Percentiles rank a stretch among this genome's conserved stretches.
Conservation (phyloP, 148 eudicot species). For the Heliosperma pusillum region DNA sequence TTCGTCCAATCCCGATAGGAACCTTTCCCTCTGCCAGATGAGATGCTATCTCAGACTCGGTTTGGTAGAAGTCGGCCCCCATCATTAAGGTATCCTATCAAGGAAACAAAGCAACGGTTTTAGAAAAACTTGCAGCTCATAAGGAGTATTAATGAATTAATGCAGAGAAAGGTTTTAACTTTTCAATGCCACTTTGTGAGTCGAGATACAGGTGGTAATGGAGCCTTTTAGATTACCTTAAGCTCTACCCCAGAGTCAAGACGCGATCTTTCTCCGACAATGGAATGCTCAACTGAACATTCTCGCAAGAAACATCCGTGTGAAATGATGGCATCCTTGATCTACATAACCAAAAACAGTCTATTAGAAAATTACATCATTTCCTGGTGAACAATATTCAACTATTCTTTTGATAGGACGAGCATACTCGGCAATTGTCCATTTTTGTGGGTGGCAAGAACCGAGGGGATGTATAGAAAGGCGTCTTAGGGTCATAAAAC, state of each 20-base stretch:
- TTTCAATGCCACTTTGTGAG: background rate
- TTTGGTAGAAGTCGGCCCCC: slow-evolving; percentile 94
- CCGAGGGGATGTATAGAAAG: slow-evolving; percentile 85
- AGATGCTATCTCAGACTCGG: slow-evolving; percentile 95
- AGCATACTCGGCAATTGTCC: slow-evolving; percentile 77
- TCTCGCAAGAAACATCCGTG: slow-evolving; percentile 96
- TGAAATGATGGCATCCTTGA: slow-evolving; percentile 88
- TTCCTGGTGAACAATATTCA: background rate
- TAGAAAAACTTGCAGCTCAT: too few relatives aligned
- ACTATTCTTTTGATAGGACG: background rate
- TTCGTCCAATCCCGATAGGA: slow-evolving; percentile 81
- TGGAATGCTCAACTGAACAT: slow-evolving; percentile 71
- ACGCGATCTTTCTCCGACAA: slow-evolving; percentile 95
- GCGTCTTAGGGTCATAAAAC: slow-evolving; percentile 92
- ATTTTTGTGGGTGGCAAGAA: slow-evolving; percentile 93
- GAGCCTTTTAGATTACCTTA: slow-evolving; percentile 38
- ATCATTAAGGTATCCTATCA: slow-evolving; percentile 82
- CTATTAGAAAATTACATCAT: background rate
- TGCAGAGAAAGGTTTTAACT: background rate
- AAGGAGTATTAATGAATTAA: too few relatives aligned
- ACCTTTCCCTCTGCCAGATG: slow-evolving; percentile 84
- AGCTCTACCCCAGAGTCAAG: slow-evolving; percentile 86
- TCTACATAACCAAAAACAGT: slow-evolving; percentile 40
- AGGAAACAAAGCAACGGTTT: slow-evolving; percentile 7
- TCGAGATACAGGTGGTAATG: background rate